A percentile compares a stretch with the other conserved stretches of the same genome.
These are phyloP conservation scores for Ceratocystis eucalypticola DNA, from an alignment of 2,329 filamentous ascomycete species.

Conservation along the genomic window DNA sequence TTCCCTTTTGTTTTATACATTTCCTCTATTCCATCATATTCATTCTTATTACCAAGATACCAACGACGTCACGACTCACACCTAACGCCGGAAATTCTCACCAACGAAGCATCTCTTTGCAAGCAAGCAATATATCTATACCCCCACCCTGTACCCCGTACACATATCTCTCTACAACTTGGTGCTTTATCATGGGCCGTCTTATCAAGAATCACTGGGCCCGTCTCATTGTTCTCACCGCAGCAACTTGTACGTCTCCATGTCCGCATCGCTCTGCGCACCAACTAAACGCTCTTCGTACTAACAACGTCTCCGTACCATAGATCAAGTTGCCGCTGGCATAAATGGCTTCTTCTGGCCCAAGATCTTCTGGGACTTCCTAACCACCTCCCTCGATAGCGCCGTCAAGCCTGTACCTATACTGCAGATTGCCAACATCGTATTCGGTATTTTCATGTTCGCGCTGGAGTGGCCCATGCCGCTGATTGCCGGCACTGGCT, in stretches of 20 bases:
- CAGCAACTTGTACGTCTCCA: slow-evolving; percentile 52
- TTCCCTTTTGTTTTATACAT: slow-evolving; percentile 8
- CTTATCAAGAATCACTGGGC: slow-evolving; percentile 99
- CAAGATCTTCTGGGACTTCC: slow-evolving; percentile 96
- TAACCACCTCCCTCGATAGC: slow-evolving; percentile 76
- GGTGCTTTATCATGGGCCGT: slow-evolving; percentile 57
- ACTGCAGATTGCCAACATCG: slow-evolving; percentile 77
- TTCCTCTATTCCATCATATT: slow-evolving; percentile 17
- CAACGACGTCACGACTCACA: slow-evolving; percentile 13
- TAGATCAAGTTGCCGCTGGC: slow-evolving; percentile 75
- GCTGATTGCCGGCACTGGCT: slow-evolving; percentile 57
- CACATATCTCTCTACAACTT: slow-evolving; percentile 21
- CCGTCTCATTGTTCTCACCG: slow-evolving; percentile 79
- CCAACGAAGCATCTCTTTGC: background rate
- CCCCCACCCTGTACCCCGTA: background rate
- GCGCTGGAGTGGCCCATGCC: slow-evolving; percentile 84
- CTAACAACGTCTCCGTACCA: background rate
- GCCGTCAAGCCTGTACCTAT: slow-evolving; percentile 79
- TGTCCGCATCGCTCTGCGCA: background rate
- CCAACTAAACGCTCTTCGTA: background rate
- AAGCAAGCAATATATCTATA: background rate
- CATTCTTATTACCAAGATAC: slow-evolving; percentile 12
- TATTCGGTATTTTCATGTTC: slow-evolving; percentile 65
- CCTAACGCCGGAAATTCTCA: background rate
- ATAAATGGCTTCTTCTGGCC: slow-evolving; percentile 94